A percentile compares a stretch with the other conserved stretches of the same genome.
These are phyloP conservation scores for Solanum tacnaense DNA, from an alignment of 257 asterid genomes.

Conservation along the genomic window DNA sequence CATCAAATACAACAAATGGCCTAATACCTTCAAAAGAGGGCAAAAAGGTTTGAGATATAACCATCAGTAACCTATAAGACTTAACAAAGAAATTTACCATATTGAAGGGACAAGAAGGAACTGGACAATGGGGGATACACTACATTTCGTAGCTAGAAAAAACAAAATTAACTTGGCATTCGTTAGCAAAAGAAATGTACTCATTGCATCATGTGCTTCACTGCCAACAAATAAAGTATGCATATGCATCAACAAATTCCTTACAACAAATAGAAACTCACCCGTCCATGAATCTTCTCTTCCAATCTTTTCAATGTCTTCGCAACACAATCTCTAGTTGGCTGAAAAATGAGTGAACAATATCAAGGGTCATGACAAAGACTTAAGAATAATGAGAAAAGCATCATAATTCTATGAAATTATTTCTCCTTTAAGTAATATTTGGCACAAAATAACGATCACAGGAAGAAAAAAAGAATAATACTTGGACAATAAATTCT, in stretches of 20 bases:
- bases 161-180: not conserved
- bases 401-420: not conserved
- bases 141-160: not conserved
- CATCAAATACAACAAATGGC: conserved; percentile 83
- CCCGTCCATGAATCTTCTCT: conserved; percentile 97
- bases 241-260: not conserved
- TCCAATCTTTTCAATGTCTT: conserved; percentile 94
- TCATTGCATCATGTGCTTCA: not conserved
- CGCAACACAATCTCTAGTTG: conserved; percentile 97
- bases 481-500: conserved; percentile 90
- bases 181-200: not conserved
- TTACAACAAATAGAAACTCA: conserved; percentile 25
- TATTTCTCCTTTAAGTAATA: not conserved
- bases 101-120: not conserved
- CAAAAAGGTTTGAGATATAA: not conserved
- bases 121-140: not conserved
- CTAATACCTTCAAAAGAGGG: conserved; percentile 51
- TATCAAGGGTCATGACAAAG: not conserved
- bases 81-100: not conserved
- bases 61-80: not conserved
- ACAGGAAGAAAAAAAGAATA: not conserved
- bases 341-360: conserved; percentile 35
- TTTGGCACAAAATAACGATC: not conserved
- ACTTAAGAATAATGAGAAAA: not conserved
- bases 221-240: not conserved